Base-by-base conservation (phyloP, 306 rosid species). In the Cyclanthera cordifolia region DNA sequence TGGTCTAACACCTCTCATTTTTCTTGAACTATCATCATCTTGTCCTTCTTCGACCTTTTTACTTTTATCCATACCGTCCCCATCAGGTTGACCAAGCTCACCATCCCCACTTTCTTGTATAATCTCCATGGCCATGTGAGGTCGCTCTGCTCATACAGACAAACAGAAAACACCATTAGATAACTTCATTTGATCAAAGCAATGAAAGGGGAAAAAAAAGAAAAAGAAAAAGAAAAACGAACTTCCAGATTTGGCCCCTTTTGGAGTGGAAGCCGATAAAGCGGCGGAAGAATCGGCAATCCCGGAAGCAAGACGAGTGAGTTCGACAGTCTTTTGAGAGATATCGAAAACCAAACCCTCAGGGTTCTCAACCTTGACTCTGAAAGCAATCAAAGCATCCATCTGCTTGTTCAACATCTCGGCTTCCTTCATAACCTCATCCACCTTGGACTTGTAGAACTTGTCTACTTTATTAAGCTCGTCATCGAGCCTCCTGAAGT, bases 301-400 rank as follows among this genome's bases (percentile, higher is more conserved):
- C 13, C 41, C 52, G 8, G 74, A 55, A 41, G 74, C 63, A 13
- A 71, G 53, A 4, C 52, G 65, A 41, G 65, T 56, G 16, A 71
- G 54, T n/a, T 71, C 67, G 0, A 71, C 65, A 23, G 53, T 21
- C 54, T 39, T 71, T 3, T 55, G 67, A 15, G 24, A 8, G 23
- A 53, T 43, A 16, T 39, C 41, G 12, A 71, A 54, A 7, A 65
- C 37, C 6, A 21, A 55, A 16, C 74, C 74, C 28, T 67, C 67
- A 1, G 88, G 88, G 19, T 84, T 82, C 81, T 84, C 90, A 24
- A 89, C 96, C 74, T 83, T 89, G 0, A 89, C 73, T 37, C 88
- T 47, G 32, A 89, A 86, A 43, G 88, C 96, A 24, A 89, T 87
- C 19, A 89, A 71, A 52, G 96, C 93, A 15, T 89, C 90, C 93